phyloP scores from a whole-genome alignment of 1,284 basidiomycete genomes.

The Cerioporus squamosus region DNA sequence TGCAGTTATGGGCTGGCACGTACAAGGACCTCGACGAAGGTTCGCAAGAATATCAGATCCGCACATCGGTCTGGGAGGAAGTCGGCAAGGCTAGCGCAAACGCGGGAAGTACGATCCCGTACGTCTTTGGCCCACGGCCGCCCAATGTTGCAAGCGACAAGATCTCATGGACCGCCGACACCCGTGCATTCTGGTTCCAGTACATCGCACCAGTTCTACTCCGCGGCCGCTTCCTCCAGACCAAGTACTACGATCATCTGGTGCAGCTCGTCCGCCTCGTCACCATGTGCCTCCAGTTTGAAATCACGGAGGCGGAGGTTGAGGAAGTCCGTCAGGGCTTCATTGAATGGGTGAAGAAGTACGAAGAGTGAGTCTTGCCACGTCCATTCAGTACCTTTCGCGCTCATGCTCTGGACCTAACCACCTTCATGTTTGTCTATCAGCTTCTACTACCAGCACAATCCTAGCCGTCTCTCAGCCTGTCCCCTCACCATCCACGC shows the following conservation, averaged over 20 bases:
- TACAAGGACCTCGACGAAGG: conserved; percentile 44
- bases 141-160: conserved; percentile 42
- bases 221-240: conserved; percentile 29
- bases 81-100: conserved; percentile 41
- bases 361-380: conserved; percentile 42
- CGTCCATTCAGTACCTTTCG: background rate
- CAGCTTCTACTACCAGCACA: conserved; percentile 46
- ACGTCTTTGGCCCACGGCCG: conserved; percentile 40
- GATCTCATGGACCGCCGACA: conserved; percentile 32
- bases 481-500: conserved; percentile 47
- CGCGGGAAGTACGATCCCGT: conserved; percentile 41
- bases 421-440: background rate
- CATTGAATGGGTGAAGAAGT: conserved; percentile 44
- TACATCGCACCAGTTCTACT: conserved; percentile 47
- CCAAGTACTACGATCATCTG: conserved; percentile 47
- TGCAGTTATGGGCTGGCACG: conserved; percentile 42
- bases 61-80: conserved; percentile 39
- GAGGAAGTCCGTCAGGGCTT: conserved; percentile 37
- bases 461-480: conserved; percentile 31
- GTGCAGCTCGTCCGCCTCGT: conserved; percentile 43
- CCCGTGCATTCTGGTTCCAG: conserved; percentile 42
- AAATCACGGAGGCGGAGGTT: conserved; percentile 40
- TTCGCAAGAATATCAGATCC: conserved; percentile 35
- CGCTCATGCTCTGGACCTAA: background rate
- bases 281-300: conserved; percentile 45